Conservation (phyloP, 2,329 filamentous ascomycete genomes). For the Ceratocystis papillata region DNA sequence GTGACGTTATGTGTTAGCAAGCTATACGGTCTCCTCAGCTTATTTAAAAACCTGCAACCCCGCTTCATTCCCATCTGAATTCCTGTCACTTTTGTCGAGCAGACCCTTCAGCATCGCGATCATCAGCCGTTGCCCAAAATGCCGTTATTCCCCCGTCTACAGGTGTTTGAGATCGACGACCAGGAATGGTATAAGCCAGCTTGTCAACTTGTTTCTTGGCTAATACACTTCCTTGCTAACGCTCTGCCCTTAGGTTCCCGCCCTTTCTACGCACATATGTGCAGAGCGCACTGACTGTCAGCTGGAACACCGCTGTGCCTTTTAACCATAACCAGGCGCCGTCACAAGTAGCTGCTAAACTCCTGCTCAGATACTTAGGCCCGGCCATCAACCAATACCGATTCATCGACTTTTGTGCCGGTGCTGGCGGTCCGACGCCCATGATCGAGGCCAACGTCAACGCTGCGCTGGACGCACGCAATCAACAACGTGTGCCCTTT, state of each 20-base stretch:
- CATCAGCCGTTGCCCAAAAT: slow-evolving; percentile 32
- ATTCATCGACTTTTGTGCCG: slow-evolving; percentile 67
- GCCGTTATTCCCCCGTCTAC: slow-evolving; percentile 46
- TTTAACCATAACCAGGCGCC: slow-evolving; percentile 47
- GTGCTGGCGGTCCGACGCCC: slow-evolving; percentile 60
- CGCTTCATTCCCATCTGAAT: too few species aligned
- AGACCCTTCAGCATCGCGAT: background rate
- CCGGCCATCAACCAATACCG: slow-evolving; percentile 42
- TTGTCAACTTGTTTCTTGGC: slow-evolving; percentile 10
- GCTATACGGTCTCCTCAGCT: background rate
- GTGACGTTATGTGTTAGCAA: background rate
- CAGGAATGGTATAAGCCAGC: slow-evolving; percentile 46
- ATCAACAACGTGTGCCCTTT: slow-evolving; percentile 36
- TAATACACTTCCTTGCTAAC: background rate
- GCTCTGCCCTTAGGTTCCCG: slow-evolving; percentile 45
- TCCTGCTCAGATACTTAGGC: slow-evolving; percentile 44
- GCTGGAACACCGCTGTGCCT: slow-evolving; percentile 52
- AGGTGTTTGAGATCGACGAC: slow-evolving; percentile 58
- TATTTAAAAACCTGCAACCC: too few species aligned
- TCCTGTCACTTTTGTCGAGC: background rate
- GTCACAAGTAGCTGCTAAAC: slow-evolving; percentile 48
- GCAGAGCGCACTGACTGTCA: slow-evolving; percentile 52
- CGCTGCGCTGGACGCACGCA: slow-evolving; percentile 15
- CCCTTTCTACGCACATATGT: slow-evolving; percentile 52
- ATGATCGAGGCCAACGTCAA: slow-evolving; percentile 52